Evolutionary conservation across 208 protist genomes (phyloP).

Genomic region (Endotrypanum monterogeii): DNA sequence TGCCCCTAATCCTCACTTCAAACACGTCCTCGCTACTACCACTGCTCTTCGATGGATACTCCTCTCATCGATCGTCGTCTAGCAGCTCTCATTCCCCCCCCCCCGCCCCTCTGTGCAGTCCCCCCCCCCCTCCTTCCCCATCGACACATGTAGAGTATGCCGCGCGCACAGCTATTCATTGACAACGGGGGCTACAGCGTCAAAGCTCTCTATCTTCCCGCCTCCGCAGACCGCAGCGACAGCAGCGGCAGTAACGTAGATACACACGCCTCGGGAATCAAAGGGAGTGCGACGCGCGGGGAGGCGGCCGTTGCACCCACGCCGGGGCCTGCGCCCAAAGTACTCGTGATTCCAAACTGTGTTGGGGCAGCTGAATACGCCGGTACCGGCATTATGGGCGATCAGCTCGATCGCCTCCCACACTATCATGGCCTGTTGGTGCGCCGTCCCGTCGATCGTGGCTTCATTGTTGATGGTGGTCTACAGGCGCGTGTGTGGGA

Average conservation of each 20-base stretch:
- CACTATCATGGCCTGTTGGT: slow-evolving; percentile 85
- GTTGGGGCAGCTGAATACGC: slow-evolving; percentile 65
- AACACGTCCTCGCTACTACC: too few relatives aligned
- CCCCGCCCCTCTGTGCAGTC: too few relatives aligned
- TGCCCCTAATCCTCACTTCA: too few relatives aligned
- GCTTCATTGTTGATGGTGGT: slow-evolving; percentile 72
- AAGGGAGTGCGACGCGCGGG: neutral
- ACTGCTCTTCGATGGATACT: too few relatives aligned
- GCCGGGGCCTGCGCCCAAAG: slow-evolving; percentile 8
- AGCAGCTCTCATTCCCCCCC: too few relatives aligned
- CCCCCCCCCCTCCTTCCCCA: neutral
- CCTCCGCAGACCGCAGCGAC: neutral
- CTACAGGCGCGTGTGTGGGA: slow-evolving; percentile 81
- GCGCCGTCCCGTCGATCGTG: slow-evolving; percentile 74
- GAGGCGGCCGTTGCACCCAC: neutral
- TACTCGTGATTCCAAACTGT: slow-evolving; percentile 63
- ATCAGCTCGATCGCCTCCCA: slow-evolving; percentile 57
- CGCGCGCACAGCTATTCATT: slow-evolving; percentile 54
- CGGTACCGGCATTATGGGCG: slow-evolving; percentile 71
- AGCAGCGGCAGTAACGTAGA: neutral
- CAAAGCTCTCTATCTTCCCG: slow-evolving; percentile 71
- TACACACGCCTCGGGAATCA: neutral
- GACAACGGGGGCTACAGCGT: slow-evolving; percentile 82
- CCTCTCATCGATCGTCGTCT: too few relatives aligned
- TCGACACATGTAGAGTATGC: slow-evolving; percentile 11